Evolutionary conservation across 148 eudicot species (phyloP), one percentile per base, ranked within the genome.

Genomic region (Polygonum aviculare): DNA sequence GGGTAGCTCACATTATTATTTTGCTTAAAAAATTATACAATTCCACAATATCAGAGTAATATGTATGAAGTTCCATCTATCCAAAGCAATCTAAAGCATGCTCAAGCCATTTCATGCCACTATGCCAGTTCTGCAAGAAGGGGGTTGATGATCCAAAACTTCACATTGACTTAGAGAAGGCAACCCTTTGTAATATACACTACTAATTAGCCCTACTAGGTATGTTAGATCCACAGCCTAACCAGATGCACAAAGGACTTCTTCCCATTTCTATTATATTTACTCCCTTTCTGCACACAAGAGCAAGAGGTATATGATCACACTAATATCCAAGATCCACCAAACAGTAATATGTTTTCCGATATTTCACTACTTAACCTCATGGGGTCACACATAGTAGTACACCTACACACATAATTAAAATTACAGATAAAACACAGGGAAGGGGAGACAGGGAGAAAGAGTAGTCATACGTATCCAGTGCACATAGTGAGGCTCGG

Each of bases 401-500:
- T 54, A 54, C 60, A 54, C 60, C 7, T 70, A 22, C 45, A 35
- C 49, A 39, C 26, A 72, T 45, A 44, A 9, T 59, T 67, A n/a
- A 75, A 73, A 57, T 63, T 65, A 1, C 72, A 55, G 72, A 40
- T 38, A 31, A 33, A 36, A 38, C n/a, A 74, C 21, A 33, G 77
- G 1, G 15, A 69, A 22, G 59, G 21, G 21, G 72, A 47, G 75
- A 75, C 52, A 50, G 47, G 47, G 83, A 40, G 50, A 75, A 80
- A 81, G 77, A 74, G 79, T 59, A 82, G 74, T 9, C 88, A 50
- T 90, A 94, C 97, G 90, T 80, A 94, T 92, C 98, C 98, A 94
- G 75, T 92, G 97, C 75, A 88, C 86, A 81, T 77, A 94, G 84
- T 90, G 98, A 57, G 97, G 96, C 84, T 94, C 98, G 5, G 97